Percentiles rank a stretch among this genome's conserved stretches.
Conservation (phyloP, 2,329 filamentous ascomycete species). For the Rutstroemia sydowiana region DNA sequence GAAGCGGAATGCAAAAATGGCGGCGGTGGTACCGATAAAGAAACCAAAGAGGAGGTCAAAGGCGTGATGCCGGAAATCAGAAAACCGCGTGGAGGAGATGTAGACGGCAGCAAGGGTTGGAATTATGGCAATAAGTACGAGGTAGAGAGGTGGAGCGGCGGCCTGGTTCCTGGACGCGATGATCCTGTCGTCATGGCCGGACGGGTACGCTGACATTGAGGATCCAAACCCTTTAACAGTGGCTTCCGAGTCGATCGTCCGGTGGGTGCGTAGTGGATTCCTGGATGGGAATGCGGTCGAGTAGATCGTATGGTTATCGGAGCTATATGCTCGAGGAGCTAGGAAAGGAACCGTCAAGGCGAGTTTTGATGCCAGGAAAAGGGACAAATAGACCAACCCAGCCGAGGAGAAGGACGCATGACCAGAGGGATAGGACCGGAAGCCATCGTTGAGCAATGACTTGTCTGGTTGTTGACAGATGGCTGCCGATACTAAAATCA, state of each 20-base stretch:
- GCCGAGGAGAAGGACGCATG: slow-evolving; percentile 70
- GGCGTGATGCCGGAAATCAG: slow-evolving; percentile 83
- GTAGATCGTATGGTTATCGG: slow-evolving; percentile 40
- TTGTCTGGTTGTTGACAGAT: slow-evolving; percentile 67
- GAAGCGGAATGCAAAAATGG: slow-evolving; percentile 72
- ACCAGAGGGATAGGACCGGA: slow-evolving; percentile 75
- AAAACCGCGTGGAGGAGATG: slow-evolving; percentile 79
- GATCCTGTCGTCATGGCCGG: slow-evolving; percentile 21
- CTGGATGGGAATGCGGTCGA: slow-evolving; percentile 72
- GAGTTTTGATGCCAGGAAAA: slow-evolving; percentile 82
- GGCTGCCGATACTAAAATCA: slow-evolving; percentile 61
- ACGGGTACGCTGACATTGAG: slow-evolving; percentile 11
- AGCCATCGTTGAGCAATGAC: slow-evolving; percentile 65
- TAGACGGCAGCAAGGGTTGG: slow-evolving; percentile 72
- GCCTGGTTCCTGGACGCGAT: slow-evolving; percentile 61
- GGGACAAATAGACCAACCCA: slow-evolving; percentile 75
- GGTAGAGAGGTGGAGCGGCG: slow-evolving; percentile 75
- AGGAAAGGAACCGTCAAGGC: slow-evolving; percentile 67
- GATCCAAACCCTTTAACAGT: slow-evolving; percentile 2
- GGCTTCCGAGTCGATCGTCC: not conserved
- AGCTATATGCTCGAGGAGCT: slow-evolving; percentile 39
- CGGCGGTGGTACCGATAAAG: slow-evolving; percentile 62
- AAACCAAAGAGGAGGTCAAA: slow-evolving; percentile 88
- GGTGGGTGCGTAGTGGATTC: not conserved
- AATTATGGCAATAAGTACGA: slow-evolving; percentile 60